These are phyloP conservation scores for Carallia pectinifolia DNA, from an alignment of 345 rosid species.

Conservation along the genomic window DNA sequence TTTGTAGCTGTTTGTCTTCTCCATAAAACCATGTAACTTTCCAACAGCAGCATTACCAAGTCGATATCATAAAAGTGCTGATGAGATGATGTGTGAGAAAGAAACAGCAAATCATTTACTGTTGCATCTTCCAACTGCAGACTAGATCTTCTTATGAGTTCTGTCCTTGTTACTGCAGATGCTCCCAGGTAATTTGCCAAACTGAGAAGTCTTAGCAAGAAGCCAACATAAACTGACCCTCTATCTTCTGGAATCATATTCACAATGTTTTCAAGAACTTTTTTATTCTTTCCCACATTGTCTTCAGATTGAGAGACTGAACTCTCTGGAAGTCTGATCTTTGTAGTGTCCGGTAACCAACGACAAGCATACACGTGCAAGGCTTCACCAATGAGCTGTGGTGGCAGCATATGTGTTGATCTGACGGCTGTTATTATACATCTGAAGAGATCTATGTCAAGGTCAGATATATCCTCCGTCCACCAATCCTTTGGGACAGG, in stretches of 20 bases:
- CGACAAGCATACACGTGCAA: slow-evolving; percentile 88
- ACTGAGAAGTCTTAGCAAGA: slow-evolving; percentile 82
- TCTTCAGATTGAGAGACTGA: slow-evolving; percentile 48
- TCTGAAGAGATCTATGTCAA: slow-evolving; percentile 85
- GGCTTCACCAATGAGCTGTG: slow-evolving; percentile 95
- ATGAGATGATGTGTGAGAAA: slow-evolving; percentile 49
- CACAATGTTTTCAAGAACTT: slow-evolving; percentile 67
- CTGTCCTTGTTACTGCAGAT: slow-evolving; percentile 63
- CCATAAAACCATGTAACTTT: slow-evolving; percentile 65
- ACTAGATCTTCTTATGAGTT: slow-evolving; percentile 73
- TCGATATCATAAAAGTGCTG: slow-evolving; percentile 56
- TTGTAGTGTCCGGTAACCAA: slow-evolving; percentile 76
- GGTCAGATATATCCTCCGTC: slow-evolving; percentile 94
- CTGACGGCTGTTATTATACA: slow-evolving; percentile 66
- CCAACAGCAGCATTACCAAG: slow-evolving; percentile 60
- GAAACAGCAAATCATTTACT: slow-evolving; percentile 58
- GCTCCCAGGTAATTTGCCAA: slow-evolving; percentile 67
- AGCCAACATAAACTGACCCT: slow-evolving; percentile 80
- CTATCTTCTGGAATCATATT: slow-evolving; percentile 80
- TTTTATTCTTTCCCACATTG: slow-evolving; percentile 43
- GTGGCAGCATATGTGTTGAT: slow-evolving; percentile 57
- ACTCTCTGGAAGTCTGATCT: slow-evolving; percentile 35
- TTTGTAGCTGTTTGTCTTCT: slow-evolving; percentile 59
- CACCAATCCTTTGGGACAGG: slow-evolving; percentile 96
- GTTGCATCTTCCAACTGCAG: slow-evolving; percentile 80